phyloP scores from a whole-genome alignment of 225 moss, liverwort and hornwort genomes.

The Pseudoscleropodium purum region DNA sequence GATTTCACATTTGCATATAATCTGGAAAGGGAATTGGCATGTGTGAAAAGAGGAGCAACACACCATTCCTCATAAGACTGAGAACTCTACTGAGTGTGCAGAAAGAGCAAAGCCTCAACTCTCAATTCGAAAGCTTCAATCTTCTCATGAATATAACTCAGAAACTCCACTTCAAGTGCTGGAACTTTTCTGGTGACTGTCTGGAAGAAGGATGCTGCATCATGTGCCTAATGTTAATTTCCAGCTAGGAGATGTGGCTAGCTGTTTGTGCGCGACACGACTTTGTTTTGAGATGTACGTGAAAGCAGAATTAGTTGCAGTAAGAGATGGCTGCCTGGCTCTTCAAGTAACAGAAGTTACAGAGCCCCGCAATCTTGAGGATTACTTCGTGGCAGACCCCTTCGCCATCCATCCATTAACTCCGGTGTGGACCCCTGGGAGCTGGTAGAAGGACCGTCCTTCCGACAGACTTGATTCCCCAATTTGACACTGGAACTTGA shows the following conservation, averaged over 20 bases:
- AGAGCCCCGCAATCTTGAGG: not conserved
- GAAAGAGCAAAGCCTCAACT: not conserved
- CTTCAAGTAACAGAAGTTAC: not conserved
- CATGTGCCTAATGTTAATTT: not conserved
- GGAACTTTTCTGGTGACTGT: not conserved
- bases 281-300: not conserved
- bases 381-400: constrained; percentile 4
- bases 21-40: not conserved
- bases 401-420: constrained; percentile 3
- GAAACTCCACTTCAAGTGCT: not conserved
- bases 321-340: not conserved
- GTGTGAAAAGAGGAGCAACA: too few species aligned
- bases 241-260: not conserved
- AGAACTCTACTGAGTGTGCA: not conserved
- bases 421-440: not conserved
- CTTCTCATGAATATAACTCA: not conserved
- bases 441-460: not conserved
- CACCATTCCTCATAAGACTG: not conserved
- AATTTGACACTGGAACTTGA: constrained; percentile 13
- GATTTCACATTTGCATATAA: not conserved
- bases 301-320: not conserved
- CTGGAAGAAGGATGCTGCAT: not conserved
- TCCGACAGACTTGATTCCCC: constrained; percentile 5
- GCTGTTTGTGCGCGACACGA: not conserved
- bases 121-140: not conserved